These are phyloP conservation scores for Trichoderma atroviride DNA, from an alignment of 2,329 filamentous ascomycete species.

Conservation along the genomic window DNA sequence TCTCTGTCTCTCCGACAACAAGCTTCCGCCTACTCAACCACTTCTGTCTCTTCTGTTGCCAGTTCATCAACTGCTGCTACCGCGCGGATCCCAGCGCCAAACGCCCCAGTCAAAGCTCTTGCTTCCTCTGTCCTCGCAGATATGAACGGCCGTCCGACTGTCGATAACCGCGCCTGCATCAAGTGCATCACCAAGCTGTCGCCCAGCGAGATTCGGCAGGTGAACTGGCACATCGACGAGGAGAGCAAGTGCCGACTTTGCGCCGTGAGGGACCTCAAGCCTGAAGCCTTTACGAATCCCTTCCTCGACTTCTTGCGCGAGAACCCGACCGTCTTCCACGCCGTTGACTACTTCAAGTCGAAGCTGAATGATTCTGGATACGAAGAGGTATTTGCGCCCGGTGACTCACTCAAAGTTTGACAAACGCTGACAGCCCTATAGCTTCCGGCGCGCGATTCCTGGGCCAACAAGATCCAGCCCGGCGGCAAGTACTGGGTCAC, in stretches of 20 bases:
- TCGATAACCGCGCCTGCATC: constrained; percentile 44
- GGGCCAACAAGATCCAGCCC: constrained; percentile 69
- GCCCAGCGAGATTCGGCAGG: constrained; percentile 35
- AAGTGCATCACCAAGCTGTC: constrained; percentile 44
- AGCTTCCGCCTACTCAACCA: constrained; percentile 29
- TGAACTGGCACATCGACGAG: constrained; percentile 38
- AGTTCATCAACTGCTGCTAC: constrained; percentile 34
- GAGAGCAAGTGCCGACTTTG: constrained; percentile 42
- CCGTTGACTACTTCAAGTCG: constrained; percentile 75
- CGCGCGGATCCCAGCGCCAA: constrained; percentile 35
- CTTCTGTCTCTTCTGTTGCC: constrained; percentile 36
- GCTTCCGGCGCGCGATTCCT: constrained; percentile 78
- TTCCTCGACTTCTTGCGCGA: constrained; percentile 85
- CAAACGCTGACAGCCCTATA: constrained; percentile 36
- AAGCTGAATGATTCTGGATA: constrained; percentile 74
- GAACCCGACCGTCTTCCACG: constrained; percentile 93
- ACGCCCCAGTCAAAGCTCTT: constrained; percentile 18
- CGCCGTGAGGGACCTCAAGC: constrained; percentile 43
- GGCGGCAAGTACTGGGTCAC: constrained; percentile 89
- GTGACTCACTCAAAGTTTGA: background rate
- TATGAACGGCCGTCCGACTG: constrained; percentile 42
- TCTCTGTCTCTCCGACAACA: constrained; percentile 50
- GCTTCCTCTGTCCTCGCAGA: constrained; percentile 49
- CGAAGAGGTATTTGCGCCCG: constrained; percentile 57
- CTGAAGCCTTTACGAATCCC: constrained; percentile 74